A percentile compares a stretch with the other conserved stretches of the same genome.
Evolutionary conservation across 768 basidiomycete species (phyloP).

Genomic region (Suillus variegatus): DNA sequence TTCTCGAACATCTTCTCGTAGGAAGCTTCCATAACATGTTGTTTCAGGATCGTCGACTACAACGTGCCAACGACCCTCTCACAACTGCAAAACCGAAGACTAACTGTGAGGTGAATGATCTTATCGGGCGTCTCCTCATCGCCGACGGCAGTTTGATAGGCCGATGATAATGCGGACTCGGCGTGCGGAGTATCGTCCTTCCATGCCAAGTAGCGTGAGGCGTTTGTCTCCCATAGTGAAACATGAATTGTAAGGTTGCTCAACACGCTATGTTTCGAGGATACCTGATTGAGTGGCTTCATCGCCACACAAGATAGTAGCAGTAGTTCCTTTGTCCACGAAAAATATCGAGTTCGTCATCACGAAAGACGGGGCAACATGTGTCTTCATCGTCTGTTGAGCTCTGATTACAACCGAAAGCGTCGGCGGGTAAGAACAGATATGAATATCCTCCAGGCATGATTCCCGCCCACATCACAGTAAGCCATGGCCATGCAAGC

Average conservation of each 20-base stretch:
- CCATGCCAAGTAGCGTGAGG: slow-evolving; percentile 19
- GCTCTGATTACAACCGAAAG: neutral
- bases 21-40: slow-evolving; percentile 18
- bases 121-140: slow-evolving; percentile 26
- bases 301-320: neutral
- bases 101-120: slow-evolving; percentile 32
- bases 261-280: slow-evolving; percentile 9
- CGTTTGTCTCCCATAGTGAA: slow-evolving; percentile 20
- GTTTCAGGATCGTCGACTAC: slow-evolving; percentile 28
- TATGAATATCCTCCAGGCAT: neutral
- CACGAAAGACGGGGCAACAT: neutral
- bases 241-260: neutral
- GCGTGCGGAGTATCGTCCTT: slow-evolving; percentile 20
- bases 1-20: slow-evolving; percentile 18
- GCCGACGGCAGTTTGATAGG: slow-evolving; percentile 26
- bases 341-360: neutral
- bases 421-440: neutral
- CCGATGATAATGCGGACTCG: slow-evolving; percentile 37
- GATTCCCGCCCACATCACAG: slow-evolving; percentile 14
- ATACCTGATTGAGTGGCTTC: neutral
- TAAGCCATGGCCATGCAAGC: slow-evolving; percentile 16
- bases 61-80: slow-evolving; percentile 33
- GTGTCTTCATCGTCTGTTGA: neutral
- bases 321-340: neutral
- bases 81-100: slow-evolving; percentile 33